Conservation (phyloP, 2,329 filamentous ascomycete genomes). For the Colletotrichum kahawae region DNA sequence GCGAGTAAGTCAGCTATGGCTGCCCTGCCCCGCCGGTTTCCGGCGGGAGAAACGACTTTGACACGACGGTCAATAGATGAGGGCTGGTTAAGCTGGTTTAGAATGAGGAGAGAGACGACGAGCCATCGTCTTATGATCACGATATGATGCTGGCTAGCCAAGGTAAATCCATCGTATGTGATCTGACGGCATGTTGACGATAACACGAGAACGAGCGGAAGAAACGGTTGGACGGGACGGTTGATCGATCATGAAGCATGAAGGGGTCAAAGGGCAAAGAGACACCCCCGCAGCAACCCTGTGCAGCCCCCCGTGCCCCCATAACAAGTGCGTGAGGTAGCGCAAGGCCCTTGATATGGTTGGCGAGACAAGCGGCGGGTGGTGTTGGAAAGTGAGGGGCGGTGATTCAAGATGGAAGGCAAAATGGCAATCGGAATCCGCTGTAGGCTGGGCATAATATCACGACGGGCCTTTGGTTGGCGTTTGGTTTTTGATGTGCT, state of each 20-base stretch:
- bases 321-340: not conserved
- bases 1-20: not conserved
- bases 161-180: not conserved
- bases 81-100: not conserved
- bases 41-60: not conserved
- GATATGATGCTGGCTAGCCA: not conserved
- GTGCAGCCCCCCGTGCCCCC: not conserved
- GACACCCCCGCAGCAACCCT: not conserved
- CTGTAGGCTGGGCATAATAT: conserved; percentile 1
- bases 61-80: not conserved
- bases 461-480: not conserved
- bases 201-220: not conserved
- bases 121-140: not conserved
- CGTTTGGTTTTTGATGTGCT: not conserved
- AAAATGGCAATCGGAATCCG: conserved; percentile 11
- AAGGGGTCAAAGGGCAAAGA: not conserved
- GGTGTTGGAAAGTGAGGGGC: not conserved
- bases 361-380: not conserved
- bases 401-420: not conserved
- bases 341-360: not conserved
- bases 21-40: not conserved
- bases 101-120: not conserved
- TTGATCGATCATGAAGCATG: not conserved
- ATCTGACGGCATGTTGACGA: not conserved
- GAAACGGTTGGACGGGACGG: not conserved